Base-by-base conservation (phyloP, 768 basidiomycete species). In the Megacollybia marginata region DNA sequence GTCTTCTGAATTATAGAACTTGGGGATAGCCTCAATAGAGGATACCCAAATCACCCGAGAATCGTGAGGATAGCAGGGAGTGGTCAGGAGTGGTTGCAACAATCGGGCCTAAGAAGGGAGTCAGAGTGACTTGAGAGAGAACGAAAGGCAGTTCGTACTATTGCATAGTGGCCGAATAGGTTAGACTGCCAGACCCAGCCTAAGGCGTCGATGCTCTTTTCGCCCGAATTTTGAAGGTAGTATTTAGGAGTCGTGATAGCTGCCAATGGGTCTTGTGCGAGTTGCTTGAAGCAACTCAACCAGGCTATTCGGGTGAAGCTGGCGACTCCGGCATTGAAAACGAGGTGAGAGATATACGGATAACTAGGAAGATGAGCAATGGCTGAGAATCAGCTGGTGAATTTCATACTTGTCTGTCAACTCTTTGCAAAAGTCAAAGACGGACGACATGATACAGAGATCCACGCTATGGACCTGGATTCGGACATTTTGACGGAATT, bases 171-270 rank as follows among this genome's bases (percentile, higher is more conserved):
- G 1, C 84, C 82, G 49, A 92, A 91, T 23, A 91, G 66, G 57
- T 92, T 92, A 52, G 80, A 85, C 59, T 92, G 88, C 88, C 89
- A 93, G 7, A 83, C 77, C 75, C 76, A 84, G 2, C 91, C 91
- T 0, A 91, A 65, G 5, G 83, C 81, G 54, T 93, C 88, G 4
- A 66, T 65, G 54, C 79, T 87, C 46, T 74, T 55, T 53, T 82
- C 75, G 8, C 85, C 88, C 10, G 51, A 59, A 28, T 70, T 62
- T 61, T 92, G 88, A 4, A 70, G 50, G 58, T 83, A 76, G 63
- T 63, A 90, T 12, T 48, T 55, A 1, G 87, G 88, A 4, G 65
- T 50, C 5, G 82, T 80, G 42, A 86, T 61, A 4, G 75, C 69
- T 12, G 54, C 57, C 44, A 83, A 57, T 15, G 75, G 75, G 35